A percentile compares a stretch with the other conserved stretches of the same genome.
Conservation (phyloP, 192 early-diverging fungal genomes). For the Coemansia guatemalensis region DNA sequence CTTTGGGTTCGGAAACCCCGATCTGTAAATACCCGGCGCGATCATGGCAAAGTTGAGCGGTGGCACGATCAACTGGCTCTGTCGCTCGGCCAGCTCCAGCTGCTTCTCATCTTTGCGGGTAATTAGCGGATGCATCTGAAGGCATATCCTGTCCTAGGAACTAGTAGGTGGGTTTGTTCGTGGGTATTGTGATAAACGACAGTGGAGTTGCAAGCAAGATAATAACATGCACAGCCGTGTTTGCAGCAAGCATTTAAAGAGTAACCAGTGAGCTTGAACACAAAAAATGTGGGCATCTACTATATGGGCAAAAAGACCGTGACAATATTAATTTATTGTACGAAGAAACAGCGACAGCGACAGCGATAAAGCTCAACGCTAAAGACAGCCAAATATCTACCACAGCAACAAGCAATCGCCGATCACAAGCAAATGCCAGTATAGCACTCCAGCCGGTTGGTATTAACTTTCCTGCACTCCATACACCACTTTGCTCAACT, state of each 20-base stretch:
- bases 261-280: background rate
- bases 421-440: background rate
- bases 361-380: background rate
- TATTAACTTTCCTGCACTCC: background rate
- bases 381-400: background rate
- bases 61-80: constrained; percentile 70
- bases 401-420: background rate
- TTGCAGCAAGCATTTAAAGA: background rate
- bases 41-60: constrained; percentile 97
- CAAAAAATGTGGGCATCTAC: background rate
- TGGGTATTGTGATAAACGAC: background rate
- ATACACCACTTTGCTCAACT: background rate
- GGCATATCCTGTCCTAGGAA: background rate
- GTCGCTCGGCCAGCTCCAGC: constrained; percentile 27
- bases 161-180: background rate
- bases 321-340: background rate
- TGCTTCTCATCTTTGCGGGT: constrained; percentile 28
- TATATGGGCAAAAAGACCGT: background rate
- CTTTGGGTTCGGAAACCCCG: constrained; percentile 88
- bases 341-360: background rate
- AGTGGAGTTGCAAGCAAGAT: background rate
- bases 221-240: background rate
- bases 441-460: background rate
- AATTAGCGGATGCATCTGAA: constrained; percentile 1
- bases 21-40: constrained; percentile 87